phyloP scores from a whole-genome alignment of 768 basidiomycete genomes.

The Kwoniella shandongensis region DNA sequence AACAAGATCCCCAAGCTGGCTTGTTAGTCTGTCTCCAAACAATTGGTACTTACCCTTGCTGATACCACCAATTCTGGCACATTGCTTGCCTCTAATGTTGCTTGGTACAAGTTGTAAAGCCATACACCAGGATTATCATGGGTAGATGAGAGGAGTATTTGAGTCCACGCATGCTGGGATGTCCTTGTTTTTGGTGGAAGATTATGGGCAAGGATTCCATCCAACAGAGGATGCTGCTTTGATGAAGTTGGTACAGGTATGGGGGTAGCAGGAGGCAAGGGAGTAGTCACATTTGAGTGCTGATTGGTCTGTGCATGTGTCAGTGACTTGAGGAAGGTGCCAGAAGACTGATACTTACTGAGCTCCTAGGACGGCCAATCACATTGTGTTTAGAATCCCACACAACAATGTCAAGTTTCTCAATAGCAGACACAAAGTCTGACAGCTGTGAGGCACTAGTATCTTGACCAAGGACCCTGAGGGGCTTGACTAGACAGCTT shows the following conservation, averaged over 20 bases:
- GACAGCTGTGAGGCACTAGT: constrained; percentile 16
- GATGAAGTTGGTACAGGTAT: neutral
- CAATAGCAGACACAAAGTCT: constrained; percentile 1
- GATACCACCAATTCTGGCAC: constrained; percentile 37
- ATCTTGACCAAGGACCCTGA: constrained; percentile 24
- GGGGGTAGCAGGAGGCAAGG: neutral
- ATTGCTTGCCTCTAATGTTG: constrained; percentile 37
- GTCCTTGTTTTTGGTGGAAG: constrained; percentile 27
- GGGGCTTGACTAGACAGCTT: constrained; percentile 42
- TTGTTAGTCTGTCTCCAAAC: constrained; percentile 6
- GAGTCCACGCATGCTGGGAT: constrained; percentile 38
- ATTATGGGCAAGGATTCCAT: constrained; percentile 36
- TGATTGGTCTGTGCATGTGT: neutral
- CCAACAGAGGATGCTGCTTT: constrained; percentile 34
- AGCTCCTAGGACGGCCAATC: constrained; percentile 12
- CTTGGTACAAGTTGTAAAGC: constrained; percentile 42
- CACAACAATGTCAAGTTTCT: constrained; percentile 17
- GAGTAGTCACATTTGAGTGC: constrained; percentile 14
- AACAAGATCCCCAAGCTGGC: constrained; percentile 38
- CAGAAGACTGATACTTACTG: too few species aligned
- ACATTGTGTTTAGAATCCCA: constrained; percentile 14
- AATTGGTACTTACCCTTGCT: constrained; percentile 26
- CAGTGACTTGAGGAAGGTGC: neutral
- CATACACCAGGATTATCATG: constrained; percentile 33
- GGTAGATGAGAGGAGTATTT: constrained; percentile 31